Evolutionary conservation across 2,329 filamentous ascomycete species (phyloP).

Genomic region (Lecanicillium sp.): DNA sequence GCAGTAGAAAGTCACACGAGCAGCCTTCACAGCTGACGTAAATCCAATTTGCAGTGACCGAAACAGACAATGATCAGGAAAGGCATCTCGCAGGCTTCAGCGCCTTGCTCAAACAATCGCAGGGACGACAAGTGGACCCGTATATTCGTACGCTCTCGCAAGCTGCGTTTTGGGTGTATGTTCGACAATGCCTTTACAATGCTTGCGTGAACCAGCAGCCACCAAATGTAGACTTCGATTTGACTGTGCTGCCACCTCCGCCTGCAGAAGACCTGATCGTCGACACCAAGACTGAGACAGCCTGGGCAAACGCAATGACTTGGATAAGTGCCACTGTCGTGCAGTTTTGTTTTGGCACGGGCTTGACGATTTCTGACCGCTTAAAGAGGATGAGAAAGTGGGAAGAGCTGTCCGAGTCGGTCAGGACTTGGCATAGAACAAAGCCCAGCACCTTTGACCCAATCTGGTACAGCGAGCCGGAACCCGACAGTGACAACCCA

Average conservation of each 20-base stretch:
- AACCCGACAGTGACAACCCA: not conserved
- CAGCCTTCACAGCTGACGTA: no score
- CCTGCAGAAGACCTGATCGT: not conserved
- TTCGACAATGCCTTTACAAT: conserved; percentile 13
- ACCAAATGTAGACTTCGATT: conserved; percentile 9
- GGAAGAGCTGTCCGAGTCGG: conserved; percentile 7
- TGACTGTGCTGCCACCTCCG: conserved; percentile 5
- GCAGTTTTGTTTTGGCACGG: conserved; percentile 10
- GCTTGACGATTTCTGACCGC: conserved; percentile 3
- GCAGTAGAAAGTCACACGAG: no score
- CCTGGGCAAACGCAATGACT: conserved; percentile 14
- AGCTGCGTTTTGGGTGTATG: conserved; percentile 14
- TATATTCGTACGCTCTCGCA: conserved; percentile 11
- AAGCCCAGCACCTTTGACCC: conserved; percentile 7
- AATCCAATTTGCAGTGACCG: not conserved
- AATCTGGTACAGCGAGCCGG: conserved; percentile 7
- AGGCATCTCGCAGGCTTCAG: conserved; percentile 11
- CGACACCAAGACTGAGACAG: conserved; percentile 10
- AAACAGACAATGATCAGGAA: conserved; percentile 11
- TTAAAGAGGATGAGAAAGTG: conserved; percentile 5
- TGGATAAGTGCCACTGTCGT: conserved; percentile 14
- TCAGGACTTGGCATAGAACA: conserved; percentile 5
- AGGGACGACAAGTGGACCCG: conserved; percentile 11
- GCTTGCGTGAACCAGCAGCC: conserved; percentile 14
- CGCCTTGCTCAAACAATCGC: conserved; percentile 12